Evolutionary conservation across 768 basidiomycete genomes (phyloP).

Genomic region (Hygrocybe coccinea): DNA sequence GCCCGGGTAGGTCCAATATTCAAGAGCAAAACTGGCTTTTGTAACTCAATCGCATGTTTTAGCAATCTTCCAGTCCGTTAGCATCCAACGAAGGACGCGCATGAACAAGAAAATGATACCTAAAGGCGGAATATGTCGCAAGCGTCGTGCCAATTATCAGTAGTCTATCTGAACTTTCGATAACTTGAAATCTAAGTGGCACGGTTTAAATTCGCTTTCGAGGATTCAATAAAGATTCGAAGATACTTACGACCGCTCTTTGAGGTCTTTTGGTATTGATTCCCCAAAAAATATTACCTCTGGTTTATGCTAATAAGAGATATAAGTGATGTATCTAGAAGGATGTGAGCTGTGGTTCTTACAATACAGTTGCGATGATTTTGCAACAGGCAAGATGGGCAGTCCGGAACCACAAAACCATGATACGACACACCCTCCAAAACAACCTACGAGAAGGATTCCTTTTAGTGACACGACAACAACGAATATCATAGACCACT

Average conservation of each 20-base stretch:
- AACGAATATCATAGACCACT: slow-evolving; percentile 20
- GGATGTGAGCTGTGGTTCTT: slow-evolving; percentile 14
- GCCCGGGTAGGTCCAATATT: slow-evolving; percentile 89
- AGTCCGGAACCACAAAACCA: slow-evolving; percentile 76
- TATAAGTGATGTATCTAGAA: slow-evolving; percentile 2
- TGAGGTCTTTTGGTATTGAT: slow-evolving; percentile 63
- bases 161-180: slow-evolving; percentile 61
- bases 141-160: slow-evolving; percentile 86
- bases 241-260: slow-evolving; percentile 62
- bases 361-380: slow-evolving; percentile 60
- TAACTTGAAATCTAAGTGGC: slow-evolving; percentile 45
- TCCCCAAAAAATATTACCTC: slow-evolving; percentile 88
- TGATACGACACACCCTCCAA: slow-evolving; percentile 73
- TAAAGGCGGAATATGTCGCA: slow-evolving; percentile 89
- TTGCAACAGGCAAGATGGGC: slow-evolving; percentile 59
- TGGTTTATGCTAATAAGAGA: slow-evolving; percentile 62
- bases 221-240: background rate
- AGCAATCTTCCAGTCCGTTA: slow-evolving; percentile 49
- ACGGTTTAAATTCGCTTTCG: background rate
- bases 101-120: slow-evolving; percentile 38
- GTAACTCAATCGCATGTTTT: slow-evolving; percentile 68
- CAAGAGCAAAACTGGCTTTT: slow-evolving; percentile 75
- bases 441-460: slow-evolving; percentile 54
- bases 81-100: background rate
- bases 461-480: background rate